Evolutionary conservation across 73 alveolate genomes (phyloP), one percentile per base, ranked within the genome.

Genomic region (Paramecium primaurelia): DNA sequence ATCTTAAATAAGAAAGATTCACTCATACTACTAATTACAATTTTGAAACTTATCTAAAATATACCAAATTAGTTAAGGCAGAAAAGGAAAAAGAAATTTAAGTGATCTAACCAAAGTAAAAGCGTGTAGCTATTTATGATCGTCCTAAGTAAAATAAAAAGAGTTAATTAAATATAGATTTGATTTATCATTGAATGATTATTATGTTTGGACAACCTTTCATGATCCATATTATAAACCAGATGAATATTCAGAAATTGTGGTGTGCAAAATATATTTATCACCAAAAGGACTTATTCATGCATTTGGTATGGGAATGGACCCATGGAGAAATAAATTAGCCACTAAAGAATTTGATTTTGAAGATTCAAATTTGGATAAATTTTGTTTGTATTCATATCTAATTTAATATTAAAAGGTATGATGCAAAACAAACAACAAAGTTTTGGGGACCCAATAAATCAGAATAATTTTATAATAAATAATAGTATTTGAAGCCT

Each of bases 271-370:
- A 80, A 80, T 80, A 10, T 80, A 80, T 47, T 16, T 44, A 42
- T 45, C 91, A 2, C 91, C 91, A 26, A 80, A 47, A 80, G 40
- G 42, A 18, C 14, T 80, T 6, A 42, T 80, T 40, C 71, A 80
- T 47, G 73, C 91, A 22, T 80, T 80, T 80, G 91, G 91, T 18
- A 45, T 40, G 34, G 91, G 91, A 18, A 47, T 42, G 42, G 47
- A 40, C 1, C 77, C 91, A 38, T 80, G 71, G 71, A 80, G 91
- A 47, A 80, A 80, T 12, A 42, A 14, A 45, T 30, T 34, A 26
- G 91, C 91, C 32, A 42, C 91, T 18, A 80, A 18, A 36, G 91
- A 80, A 47, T 80, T 80, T 47, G 91, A 80, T 80, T 80, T 80
- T 47, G 91, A 80, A 28, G 91, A 80, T 80, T 32, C 47, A 3